Evolutionary conservation across 352 stramenopile genomes (phyloP).

Genomic region (Plasmopara halstedii): DNA sequence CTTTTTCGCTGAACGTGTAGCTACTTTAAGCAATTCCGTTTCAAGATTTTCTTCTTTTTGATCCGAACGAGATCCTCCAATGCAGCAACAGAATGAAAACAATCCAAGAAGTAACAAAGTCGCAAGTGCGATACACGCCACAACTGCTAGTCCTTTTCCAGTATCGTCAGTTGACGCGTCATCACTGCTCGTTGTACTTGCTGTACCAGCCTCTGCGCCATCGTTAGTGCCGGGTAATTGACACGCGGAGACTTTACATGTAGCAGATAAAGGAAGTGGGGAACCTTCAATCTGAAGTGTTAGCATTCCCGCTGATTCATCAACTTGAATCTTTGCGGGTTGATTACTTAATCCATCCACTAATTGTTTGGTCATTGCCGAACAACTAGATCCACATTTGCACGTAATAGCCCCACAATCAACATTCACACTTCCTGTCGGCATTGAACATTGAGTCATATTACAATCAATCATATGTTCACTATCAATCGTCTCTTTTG

Average conservation of each 20-base stretch:
- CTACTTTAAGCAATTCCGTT: constrained; percentile 39
- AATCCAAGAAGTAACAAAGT: constrained; percentile 8
- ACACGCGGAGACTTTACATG: constrained; percentile 57
- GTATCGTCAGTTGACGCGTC: constrained; percentile 1
- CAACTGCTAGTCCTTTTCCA: constrained; percentile 6
- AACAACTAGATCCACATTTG: constrained; percentile 57
- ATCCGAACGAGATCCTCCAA: neutral
- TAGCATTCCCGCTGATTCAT: constrained; percentile 32
- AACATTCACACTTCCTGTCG: constrained; percentile 28
- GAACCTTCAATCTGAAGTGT: constrained; percentile 63
- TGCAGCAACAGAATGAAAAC: constrained; percentile 15
- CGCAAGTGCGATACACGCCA: constrained; percentile 9
- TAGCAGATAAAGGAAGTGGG: constrained; percentile 55
- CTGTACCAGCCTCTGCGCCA: neutral
- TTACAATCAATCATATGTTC: constrained; percentile 69
- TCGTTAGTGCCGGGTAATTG: constrained; percentile 12
- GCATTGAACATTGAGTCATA: constrained; percentile 45
- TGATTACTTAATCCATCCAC: constrained; percentile 70
- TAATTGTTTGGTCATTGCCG: constrained; percentile 48
- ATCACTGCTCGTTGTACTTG: constrained; percentile 6
- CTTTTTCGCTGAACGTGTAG: constrained; percentile 27
- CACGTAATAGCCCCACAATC: constrained; percentile 48
- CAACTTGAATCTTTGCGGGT: constrained; percentile 40
- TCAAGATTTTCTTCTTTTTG: constrained; percentile 15
- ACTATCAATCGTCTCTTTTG: constrained; percentile 30